Evolutionary conservation across 306 rosid genomes (phyloP).

Genomic region (Glycyrrhiza uralensis): DNA sequence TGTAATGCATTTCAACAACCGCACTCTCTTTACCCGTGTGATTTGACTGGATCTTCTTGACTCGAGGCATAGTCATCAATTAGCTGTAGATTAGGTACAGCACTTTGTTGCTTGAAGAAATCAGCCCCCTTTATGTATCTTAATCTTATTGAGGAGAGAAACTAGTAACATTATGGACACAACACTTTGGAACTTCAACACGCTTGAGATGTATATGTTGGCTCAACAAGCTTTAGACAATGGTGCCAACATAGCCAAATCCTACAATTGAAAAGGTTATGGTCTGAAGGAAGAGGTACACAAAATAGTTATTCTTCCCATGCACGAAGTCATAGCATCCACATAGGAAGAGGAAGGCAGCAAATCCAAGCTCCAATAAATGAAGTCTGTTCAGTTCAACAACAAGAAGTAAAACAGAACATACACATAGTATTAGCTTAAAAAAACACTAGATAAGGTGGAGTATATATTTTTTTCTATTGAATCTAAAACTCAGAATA

Average conservation of each 20-base stretch:
- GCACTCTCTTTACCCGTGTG: not conserved
- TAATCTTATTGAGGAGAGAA: slow-evolving; percentile 35
- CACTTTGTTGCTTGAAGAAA: slow-evolving; percentile 32
- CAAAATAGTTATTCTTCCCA: slow-evolving; percentile 86
- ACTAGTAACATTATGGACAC: slow-evolving; percentile 26
- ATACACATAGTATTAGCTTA: not conserved
- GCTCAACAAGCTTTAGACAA: slow-evolving; percentile 55
- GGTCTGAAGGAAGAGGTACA: slow-evolving; percentile 96
- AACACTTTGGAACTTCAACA: slow-evolving; percentile 26
- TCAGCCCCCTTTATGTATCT: not conserved
- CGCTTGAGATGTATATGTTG: slow-evolving; percentile 35
- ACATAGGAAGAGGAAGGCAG: slow-evolving; percentile 76
- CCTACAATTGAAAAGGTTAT: slow-evolving; percentile 75
- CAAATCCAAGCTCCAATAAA: slow-evolving; percentile 88
- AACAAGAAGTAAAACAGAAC: slow-evolving; percentile 2
- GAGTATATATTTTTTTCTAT: not conserved
- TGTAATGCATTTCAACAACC: slow-evolving; percentile 22
- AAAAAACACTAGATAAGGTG: not conserved
- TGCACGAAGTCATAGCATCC: slow-evolving; percentile 95
- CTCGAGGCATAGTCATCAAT: slow-evolving; percentile 3
- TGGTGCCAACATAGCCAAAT: slow-evolving; percentile 94
- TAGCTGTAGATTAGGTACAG: slow-evolving; percentile 35
- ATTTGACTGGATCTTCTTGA: slow-evolving; percentile 22
- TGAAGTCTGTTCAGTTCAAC: slow-evolving; percentile 55
- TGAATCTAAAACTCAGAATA: not conserved